Evolutionary conservation across 1,284 basidiomycete species (phyloP), one percentile per base, ranked within the genome.

Genomic region (Ganoderma leucocontextum): DNA sequence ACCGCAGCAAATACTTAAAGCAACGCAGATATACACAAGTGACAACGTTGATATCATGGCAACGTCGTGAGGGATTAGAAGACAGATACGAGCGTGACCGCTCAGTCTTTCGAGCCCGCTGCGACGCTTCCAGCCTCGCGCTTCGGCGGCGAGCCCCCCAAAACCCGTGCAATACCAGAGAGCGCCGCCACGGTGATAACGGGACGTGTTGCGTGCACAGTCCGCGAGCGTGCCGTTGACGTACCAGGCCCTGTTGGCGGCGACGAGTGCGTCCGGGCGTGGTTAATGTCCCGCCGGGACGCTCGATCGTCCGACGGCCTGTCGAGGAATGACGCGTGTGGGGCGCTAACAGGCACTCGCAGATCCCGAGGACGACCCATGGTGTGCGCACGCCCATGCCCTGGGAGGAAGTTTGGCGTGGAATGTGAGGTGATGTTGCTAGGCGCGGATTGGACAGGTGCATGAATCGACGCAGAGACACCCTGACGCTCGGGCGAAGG

Each of bases 181-280:
- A 92, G 84, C 2, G 91, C 91, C 63, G 88, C 90, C 17, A 83
- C 87, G 8, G 89, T 90, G 72, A 93, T 85, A 53, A 93, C 83
- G 22, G 91, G 91, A 10, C 91, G 85, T n/a, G 83, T 80, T 29
- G 80, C 71, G 73, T 89, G 85, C 25, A 81, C 79, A 25, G 78
- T 66, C 42, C 87, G 85, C 42, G 82, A 63, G 59, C 73, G 74
- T 13, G 70, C 73, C 6, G 69, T 63, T 1, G 70, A 67, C n/a
- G 70, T 72, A 4, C 77, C 78, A 10, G 75, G 70, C 35, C 76
- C 76, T 12, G 75, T 75, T 17, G 89, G 87, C n/a, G 89, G 88
- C 17, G 90, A 84, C 0, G 91, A 92, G 72, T 89, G 89, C 57
- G 87, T 90, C 44, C 90, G 86, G 15, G 82, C 77, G 75, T 91